A percentile compares a stretch with the other conserved stretches of the same genome.
Evolutionary conservation across 163 green algal species (phyloP).

Genomic region (Scenedesmus sp.): DNA sequence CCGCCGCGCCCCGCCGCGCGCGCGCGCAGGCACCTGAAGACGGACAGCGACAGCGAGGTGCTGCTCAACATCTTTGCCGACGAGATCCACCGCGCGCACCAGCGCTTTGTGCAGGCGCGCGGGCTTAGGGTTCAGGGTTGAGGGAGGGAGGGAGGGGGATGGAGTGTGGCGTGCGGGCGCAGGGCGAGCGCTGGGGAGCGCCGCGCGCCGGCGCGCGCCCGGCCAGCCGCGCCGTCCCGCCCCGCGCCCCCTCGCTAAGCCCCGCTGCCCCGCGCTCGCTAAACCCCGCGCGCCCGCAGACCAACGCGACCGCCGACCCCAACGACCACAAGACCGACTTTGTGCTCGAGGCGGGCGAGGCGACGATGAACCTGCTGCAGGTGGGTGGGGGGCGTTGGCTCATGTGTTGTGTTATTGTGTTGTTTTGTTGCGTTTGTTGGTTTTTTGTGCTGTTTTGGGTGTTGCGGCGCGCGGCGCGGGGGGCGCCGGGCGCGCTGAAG

Average conservation of each 20-base stretch:
- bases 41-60: slow-evolving; percentile 91
- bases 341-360: slow-evolving; percentile 86
- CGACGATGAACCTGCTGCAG: slow-evolving; percentile 77
- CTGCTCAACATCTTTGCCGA: slow-evolving; percentile 97
- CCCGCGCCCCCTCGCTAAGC: no score
- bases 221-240: no score
- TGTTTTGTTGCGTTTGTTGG: no score
- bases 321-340: slow-evolving; percentile 82
- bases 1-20: no score
- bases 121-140: no score
- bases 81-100: slow-evolving; percentile 94
- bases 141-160: no score
- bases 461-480: no score
- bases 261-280: no score
- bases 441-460: neutral
- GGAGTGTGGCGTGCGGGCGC: neutral
- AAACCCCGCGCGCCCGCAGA: no score
- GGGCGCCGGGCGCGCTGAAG: no score
- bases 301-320: slow-evolving; percentile 65
- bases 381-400: neutral
- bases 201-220: no score
- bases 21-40: slow-evolving; percentile 89
- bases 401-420: neutral
- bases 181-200: no score
- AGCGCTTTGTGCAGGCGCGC: slow-evolving; percentile 78